Evolutionary conservation across 441 rosid genomes (phyloP).

Genomic region (Pelargonium myrrhifolium): DNA sequence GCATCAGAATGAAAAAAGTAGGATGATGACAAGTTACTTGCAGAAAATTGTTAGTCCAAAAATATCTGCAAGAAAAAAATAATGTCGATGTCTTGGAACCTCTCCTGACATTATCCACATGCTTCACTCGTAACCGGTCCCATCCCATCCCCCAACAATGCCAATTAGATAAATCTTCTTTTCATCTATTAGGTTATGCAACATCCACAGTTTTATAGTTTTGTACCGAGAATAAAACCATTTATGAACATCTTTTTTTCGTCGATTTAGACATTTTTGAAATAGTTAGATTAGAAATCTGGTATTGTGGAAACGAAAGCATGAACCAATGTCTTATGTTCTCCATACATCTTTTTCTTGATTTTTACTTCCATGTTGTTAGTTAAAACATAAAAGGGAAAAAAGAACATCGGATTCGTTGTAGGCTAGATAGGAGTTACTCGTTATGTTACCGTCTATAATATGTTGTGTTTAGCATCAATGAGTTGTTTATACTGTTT

Average conservation of each 20-base stretch:
- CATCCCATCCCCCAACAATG: conserved; percentile 9
- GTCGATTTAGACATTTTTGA: neutral
- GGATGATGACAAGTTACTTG: conserved; percentile 19
- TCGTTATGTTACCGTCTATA: conserved; percentile 16
- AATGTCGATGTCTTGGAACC: conserved; percentile 18
- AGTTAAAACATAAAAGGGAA: too few species aligned
- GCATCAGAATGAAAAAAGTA: conserved; percentile 17
- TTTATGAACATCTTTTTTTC: neutral
- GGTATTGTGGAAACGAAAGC: neutral
- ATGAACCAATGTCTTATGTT: too few species aligned
- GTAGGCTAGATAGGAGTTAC: neutral
- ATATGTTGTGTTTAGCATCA: conserved; percentile 6
- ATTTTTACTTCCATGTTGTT: too few species aligned
- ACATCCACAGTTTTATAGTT: conserved; percentile 11
- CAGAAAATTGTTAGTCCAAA: neutral
- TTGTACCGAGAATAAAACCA: neutral
- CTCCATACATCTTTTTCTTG: too few species aligned
- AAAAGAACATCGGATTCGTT: too few species aligned
- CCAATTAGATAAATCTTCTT: conserved; percentile 10
- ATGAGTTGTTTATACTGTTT: conserved; percentile 4
- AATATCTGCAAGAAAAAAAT: conserved; percentile 14
- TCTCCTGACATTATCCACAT: conserved; percentile 32
- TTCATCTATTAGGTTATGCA: conserved; percentile 14
- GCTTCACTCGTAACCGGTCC: conserved; percentile 28
- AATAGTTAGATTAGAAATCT: neutral